Evolutionary conservation across 2,329 filamentous ascomycete species (phyloP).

Genomic region (Chaetomium sp.): DNA sequence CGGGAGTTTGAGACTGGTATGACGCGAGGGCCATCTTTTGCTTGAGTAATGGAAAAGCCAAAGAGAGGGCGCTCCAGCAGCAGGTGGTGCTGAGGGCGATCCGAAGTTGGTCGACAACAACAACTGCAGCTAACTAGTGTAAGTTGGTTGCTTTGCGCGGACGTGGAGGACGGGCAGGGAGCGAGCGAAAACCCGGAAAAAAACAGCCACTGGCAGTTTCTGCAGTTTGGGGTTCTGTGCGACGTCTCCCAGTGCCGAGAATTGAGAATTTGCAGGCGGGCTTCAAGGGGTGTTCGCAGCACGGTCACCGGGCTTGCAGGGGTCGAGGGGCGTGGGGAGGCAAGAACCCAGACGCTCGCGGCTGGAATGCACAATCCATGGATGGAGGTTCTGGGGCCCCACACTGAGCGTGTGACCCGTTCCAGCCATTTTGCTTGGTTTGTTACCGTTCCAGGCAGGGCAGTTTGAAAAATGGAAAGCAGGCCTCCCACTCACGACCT

Average conservation of each 20-base stretch:
- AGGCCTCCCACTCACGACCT: no score
- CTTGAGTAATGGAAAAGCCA: not conserved
- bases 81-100: not conserved
- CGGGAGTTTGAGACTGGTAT: not conserved
- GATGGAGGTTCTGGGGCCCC: constrained; percentile 5
- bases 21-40: constrained; percentile 1
- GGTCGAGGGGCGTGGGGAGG: constrained; percentile 2
- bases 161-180: not conserved
- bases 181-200: constrained; percentile 15
- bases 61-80: not conserved
- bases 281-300: constrained; percentile 11
- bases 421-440: constrained; percentile 18
- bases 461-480: no score
- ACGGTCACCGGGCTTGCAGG: constrained; percentile 11
- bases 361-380: constrained; percentile 12
- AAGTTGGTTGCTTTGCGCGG: no score
- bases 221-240: constrained; percentile 15
- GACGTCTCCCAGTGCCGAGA: constrained; percentile 17
- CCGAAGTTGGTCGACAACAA: not conserved
- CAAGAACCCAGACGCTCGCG: not conserved
- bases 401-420: constrained; percentile 21
- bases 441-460: not conserved
- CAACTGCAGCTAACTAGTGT: not conserved
- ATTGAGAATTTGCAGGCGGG: constrained; percentile 16
- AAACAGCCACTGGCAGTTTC: constrained; percentile 5